Base-by-base conservation (phyloP, 2,329 filamentous ascomycete species). In the Cordyceps militaris region DNA sequence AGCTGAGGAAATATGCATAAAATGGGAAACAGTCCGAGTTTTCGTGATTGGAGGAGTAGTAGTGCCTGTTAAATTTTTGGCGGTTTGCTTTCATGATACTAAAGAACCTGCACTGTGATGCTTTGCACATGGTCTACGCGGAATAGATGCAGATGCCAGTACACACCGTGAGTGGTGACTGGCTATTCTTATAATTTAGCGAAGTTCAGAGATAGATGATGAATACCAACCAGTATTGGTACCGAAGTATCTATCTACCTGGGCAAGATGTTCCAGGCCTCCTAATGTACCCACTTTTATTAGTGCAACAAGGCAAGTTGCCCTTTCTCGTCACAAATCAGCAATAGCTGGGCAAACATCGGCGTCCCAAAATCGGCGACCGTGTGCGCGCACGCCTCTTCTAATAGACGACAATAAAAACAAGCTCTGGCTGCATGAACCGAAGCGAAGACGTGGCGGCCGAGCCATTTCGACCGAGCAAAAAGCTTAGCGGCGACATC, bases 1-100 rank as follows among this genome's bases (percentile, higher is more conserved):
- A 73, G 70, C 58, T 73, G 51, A 67, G 70, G 44, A 70, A 71
- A 63, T 73, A 73, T 59, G 67, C 63, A 24, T 71, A 32, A 56
- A n/a, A 24, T 13, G 51, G 21, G 4, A n/a, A 44, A n/a, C 4
- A 34, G 28, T 19, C 19, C 28, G 11, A 42, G 40, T 14, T 36
- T n/a, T 24, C 16, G n/a, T n/a, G n/a, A n/a, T n/a, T n/a, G n/a
- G n/a, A n/a, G 40, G 51, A 7, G 51, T 43, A 46, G 34, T 44
- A 24, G 24, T 44, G 19, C 23, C 52, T 47, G 23, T 38, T n/a
- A 21, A 19, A 40, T 16, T 47, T 47, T 38, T n/a, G 43, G 52
- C 52, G 52, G 47, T 56, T n/a, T 34, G 51, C 11, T 53, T 53
- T 24, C n/a, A n/a, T n/a, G 49, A 23, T 34, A 54, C 13, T 19